Evolutionary conservation across 1,284 basidiomycete species (phyloP).

Genomic region (Ceratobasidium sp.): DNA sequence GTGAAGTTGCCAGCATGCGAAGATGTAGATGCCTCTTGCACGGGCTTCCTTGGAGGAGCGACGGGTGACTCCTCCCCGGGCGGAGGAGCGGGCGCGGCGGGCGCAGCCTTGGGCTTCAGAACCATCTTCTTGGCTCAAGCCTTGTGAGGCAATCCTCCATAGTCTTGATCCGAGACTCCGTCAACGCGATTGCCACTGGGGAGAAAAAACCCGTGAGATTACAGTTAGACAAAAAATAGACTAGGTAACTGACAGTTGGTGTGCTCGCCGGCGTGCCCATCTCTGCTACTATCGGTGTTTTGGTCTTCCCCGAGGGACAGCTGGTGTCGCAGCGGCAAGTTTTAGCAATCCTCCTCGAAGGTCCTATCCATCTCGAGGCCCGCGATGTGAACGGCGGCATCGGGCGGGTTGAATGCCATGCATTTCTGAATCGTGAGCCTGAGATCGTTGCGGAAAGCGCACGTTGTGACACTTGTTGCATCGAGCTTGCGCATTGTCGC

Average conservation of each 20-base stretch:
- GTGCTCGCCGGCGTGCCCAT: constrained; percentile 59
- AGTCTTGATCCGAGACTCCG: constrained; percentile 80
- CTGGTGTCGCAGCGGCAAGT: constrained; percentile 73
- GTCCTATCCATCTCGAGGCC: constrained; percentile 84
- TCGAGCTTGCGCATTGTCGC: constrained; percentile 87
- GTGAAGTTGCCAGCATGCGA: constrained; percentile 18
- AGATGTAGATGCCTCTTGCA: constrained; percentile 25
- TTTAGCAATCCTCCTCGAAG: constrained; percentile 93
- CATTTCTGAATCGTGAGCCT: constrained; percentile 96
- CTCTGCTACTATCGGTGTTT: constrained; percentile 64
- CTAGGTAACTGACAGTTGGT: constrained; percentile 9
- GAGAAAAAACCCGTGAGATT: constrained; percentile 8
- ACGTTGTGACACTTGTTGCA: constrained; percentile 79
- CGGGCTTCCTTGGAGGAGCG: constrained; percentile 65
- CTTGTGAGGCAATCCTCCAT: constrained; percentile 74
- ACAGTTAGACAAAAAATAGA: not conserved
- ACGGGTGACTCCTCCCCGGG: constrained; percentile 69
- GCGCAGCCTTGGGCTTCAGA: constrained; percentile 66
- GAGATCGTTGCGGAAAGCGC: constrained; percentile 89
- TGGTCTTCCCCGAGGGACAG: constrained; percentile 62
- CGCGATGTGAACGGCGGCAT: constrained; percentile 86
- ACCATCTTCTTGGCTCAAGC: constrained; percentile 68
- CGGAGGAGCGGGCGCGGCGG: constrained; percentile 66
- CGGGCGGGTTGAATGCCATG: constrained; percentile 90
- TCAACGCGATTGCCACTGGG: constrained; percentile 74